Evolutionary conservation across 2,329 filamentous ascomycete species (phyloP), one percentile per base, ranked within the genome.

Genomic region (Trichoderma koningii): DNA sequence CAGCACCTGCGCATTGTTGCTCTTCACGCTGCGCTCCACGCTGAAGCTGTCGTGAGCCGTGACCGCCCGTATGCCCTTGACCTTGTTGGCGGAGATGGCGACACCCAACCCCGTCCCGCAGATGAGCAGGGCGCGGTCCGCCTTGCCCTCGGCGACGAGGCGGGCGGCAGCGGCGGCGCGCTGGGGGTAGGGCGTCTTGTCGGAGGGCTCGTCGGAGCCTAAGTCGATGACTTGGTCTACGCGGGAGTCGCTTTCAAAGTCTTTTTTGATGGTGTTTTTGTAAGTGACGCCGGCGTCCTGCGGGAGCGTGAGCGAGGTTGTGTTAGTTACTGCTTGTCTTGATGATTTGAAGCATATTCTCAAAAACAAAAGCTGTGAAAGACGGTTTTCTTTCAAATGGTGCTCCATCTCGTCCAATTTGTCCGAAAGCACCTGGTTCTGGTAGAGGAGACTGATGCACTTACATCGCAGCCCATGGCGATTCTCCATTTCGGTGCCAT

Each of bases 21-120:
- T 92, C 72, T 94, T 78, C 12, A 96, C 85, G 21, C 89, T 87
- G 56, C 91, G 81, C 82, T 96, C 92, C 6, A 96, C 91, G 64
- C 85, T 89, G 81, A 93, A 96, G 69, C 87, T 89, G 75, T 96
- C 92, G 76, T 96, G 92, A 1, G 92, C 92, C 5, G 92, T 96
- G 19, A 96, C 92, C n/a, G 92, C 92, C 26, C 92, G 83, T 67
- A 96, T 87, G 6, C 92, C 92, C 64, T 87, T 89, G 69, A 96
- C 87, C 77, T 96, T 96, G 83, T 96, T 96, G 69, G 92, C 92
- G n/a, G 86, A 81, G 74, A 96, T 96, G 71, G 92, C 92, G 7
- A 96, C 92, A 21, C 92, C 92, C 7, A 96, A 84, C 0, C 92
- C 92, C 0, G 92, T 96, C 2, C 92, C 92, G 79, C 92, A 96